Base-by-base conservation (phyloP, 257 asterid species). In the Salvia splendens region DNA sequence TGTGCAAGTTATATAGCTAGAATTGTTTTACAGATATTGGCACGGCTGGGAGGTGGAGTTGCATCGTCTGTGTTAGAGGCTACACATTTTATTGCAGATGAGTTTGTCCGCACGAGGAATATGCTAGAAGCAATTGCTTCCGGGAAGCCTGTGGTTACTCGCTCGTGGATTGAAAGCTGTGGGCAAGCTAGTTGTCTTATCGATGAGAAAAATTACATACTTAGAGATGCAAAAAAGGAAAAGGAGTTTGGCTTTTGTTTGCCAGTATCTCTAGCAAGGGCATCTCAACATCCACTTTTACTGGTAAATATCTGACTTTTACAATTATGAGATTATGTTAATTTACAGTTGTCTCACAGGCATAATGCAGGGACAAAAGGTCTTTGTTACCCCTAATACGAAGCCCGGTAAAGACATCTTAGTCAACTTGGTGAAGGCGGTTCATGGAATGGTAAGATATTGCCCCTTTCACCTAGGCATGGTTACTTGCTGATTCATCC, bases 111-210 rank as follows among this genome's bases (percentile, higher is more conserved):
- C 60, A 93, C 99, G 11, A 81, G 89, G 79, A 93, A 90, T 75
- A 88, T 93, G 95, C 78, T 93, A 66, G 99, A 93, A 83, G 96
- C 97, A 66, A 93, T 93, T 86, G 95, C 99, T 66, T 77, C 38
- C 46, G 97, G 97, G 48, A 93, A 90, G 78, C 89, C 99, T 38
- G 92, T 90, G 74, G 95, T 93, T 67, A 88, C 97, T 51, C 91
- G 78, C 69, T 74, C 81, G 52, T 93, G 99, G 99, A 89, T 93
- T 47, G 89, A 93, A 71, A 80, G 95, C 68, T 93, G 97, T 83
- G 99, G 84, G 65, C 89, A 84, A 80, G 95, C 96, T 24, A 79
- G 77, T 65, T 86, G 92, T 75, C 86, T 82, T 67, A 84, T 90
- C 69, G 96, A 93, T 24, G 99, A 90, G 84, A 90, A 80, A 79